Evolutionary conservation across 83 land plant genomes (phyloP).

Genomic region (Diphasiastrum complanatum): DNA sequence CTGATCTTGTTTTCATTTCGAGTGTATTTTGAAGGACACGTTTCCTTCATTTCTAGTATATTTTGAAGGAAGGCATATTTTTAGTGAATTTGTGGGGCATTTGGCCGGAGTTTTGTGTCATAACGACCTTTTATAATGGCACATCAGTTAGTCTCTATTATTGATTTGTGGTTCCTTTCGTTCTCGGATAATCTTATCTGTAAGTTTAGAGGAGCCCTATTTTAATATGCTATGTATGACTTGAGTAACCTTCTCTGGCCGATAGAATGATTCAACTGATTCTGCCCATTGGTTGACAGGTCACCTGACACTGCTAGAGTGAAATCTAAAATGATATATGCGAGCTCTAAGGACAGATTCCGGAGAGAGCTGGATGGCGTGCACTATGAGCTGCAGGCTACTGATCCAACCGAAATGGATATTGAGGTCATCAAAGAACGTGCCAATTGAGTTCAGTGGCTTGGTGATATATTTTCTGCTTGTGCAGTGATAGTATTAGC

Average conservation of each 20-base stretch:
- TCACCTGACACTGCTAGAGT: constrained; percentile 15
- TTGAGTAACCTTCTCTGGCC: background rate
- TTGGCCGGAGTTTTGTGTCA: background rate
- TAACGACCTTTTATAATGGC: background rate
- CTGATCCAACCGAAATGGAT: constrained; percentile 28
- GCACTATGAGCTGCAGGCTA: constrained; percentile 28
- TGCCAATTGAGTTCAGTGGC: constrained; percentile 24
- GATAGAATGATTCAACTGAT: background rate
- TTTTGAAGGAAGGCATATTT: background rate
- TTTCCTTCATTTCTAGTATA: too few relatives aligned
- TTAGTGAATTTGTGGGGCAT: background rate
- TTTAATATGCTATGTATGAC: background rate
- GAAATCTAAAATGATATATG: constrained; percentile 26
- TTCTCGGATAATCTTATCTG: too few relatives aligned
- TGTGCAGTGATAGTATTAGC: too few relatives aligned
- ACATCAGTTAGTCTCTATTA: background rate
- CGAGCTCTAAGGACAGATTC: constrained; percentile 26
- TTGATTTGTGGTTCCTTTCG: background rate
- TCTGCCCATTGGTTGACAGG: background rate
- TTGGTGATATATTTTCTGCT: too few relatives aligned
- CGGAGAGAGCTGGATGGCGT: constrained; percentile 26
- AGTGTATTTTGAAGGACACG: background rate
- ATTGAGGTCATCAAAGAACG: constrained; percentile 26
- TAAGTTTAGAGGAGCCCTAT: background rate
- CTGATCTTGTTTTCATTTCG: background rate